A percentile compares a stretch with the other conserved stretches of the same genome.
These are phyloP conservation scores for Populus davidiana DNA, from an alignment of 345 rosid species.

Conservation along the genomic window DNA sequence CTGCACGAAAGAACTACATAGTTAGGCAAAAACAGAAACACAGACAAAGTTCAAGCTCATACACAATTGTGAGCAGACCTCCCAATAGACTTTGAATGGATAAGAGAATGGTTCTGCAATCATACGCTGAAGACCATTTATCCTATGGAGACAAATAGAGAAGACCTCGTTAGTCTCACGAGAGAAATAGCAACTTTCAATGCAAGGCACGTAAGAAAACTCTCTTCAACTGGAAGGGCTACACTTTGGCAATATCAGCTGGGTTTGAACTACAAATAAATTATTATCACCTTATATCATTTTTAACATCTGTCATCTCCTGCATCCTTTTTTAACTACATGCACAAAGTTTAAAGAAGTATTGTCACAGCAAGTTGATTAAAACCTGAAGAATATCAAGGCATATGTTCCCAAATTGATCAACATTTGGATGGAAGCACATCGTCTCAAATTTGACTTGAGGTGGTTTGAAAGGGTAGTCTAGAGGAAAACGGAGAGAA, in stretches of 20 bases:
- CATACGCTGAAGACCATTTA: slow-evolving; percentile 36
- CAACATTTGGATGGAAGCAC: slow-evolving; percentile 35
- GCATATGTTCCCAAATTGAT: slow-evolving; percentile 35
- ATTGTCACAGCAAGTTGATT: neutral
- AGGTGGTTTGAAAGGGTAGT: slow-evolving; percentile 31
- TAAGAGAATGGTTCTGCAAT: slow-evolving; percentile 29
- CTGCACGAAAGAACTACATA: slow-evolving; percentile 2
- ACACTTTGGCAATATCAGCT: neutral
- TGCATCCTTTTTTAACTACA: neutral
- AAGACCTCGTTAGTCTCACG: neutral
- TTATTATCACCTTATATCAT: neutral
- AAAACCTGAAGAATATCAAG: slow-evolving; percentile 36
- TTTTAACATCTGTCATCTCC: neutral
- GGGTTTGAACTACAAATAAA: neutral
- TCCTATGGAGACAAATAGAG: slow-evolving; percentile 13
- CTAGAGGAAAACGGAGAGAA: slow-evolving; percentile 23
- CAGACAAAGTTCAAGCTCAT: neutral
- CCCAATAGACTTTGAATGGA: slow-evolving; percentile 33
- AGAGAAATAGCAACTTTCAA: neutral
- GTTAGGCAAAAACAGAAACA: neutral
- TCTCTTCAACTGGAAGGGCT: too few species aligned
- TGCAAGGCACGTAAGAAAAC: too few species aligned
- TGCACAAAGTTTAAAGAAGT: neutral
- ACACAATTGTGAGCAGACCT: slow-evolving; percentile 13
- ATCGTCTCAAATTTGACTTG: slow-evolving; percentile 29